Evolutionary conservation across 2,329 filamentous ascomycete species (phyloP).

Genomic region (Clarireedia paspali): DNA sequence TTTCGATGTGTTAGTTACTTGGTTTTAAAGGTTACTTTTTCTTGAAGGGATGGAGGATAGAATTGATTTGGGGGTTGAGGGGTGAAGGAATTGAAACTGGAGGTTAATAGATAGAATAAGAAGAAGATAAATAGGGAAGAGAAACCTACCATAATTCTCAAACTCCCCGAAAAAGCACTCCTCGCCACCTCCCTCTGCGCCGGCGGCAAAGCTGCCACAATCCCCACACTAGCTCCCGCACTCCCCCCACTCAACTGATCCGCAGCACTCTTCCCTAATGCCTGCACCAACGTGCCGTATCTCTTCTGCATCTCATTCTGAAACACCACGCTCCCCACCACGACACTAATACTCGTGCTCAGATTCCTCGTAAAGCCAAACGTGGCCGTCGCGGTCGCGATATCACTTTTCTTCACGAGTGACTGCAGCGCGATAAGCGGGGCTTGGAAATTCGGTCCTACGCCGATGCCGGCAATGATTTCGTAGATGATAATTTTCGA

Average conservation of each 20-base stretch:
- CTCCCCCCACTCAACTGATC: constrained; percentile 20
- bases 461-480: constrained; percentile 54
- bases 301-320: constrained; percentile 36
- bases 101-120: neutral
- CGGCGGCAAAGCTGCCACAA: constrained; percentile 19
- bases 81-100: neutral
- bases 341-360: constrained; percentile 38
- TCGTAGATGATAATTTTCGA: constrained; percentile 53
- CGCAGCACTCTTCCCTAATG: constrained; percentile 20
- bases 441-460: constrained; percentile 62
- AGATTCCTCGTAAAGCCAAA: constrained; percentile 45
- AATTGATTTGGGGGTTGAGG: neutral
- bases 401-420: constrained; percentile 52
- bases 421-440: constrained; percentile 63
- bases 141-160: constrained; percentile 21
- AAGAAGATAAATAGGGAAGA: neutral
- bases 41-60: neutral
- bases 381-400: constrained; percentile 60
- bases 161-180: constrained; percentile 18
- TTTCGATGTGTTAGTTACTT: neutral
- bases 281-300: constrained; percentile 12
- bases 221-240: constrained; percentile 24
- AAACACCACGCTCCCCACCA: constrained; percentile 43
- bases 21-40: neutral
- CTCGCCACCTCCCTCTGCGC: constrained; percentile 18